These are phyloP conservation scores for Penicillium steckii DNA, from an alignment of 495 filamentous ascomycete genomes.

Conservation along the genomic window DNA sequence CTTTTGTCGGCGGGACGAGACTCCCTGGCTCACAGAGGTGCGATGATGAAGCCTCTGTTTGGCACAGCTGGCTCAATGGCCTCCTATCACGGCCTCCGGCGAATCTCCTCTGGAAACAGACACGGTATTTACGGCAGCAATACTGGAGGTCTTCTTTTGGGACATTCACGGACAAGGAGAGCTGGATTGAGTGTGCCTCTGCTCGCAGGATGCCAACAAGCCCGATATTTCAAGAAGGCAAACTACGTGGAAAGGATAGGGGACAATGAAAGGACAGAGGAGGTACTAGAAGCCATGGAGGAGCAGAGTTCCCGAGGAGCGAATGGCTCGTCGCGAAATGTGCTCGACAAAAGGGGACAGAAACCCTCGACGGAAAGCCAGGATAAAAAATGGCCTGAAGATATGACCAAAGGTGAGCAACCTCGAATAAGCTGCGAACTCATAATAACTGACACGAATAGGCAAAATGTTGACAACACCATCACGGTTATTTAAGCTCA, in stretches of 20 bases:
- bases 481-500: slow-evolving; percentile 82
- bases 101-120: background rate
- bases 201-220: slow-evolving; percentile 4
- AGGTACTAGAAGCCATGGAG: slow-evolving; percentile 19
- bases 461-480: slow-evolving; percentile 91
- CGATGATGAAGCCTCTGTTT: background rate
- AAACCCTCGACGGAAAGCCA: slow-evolving; percentile 43
- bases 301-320: slow-evolving; percentile 10
- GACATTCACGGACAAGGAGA: background rate
- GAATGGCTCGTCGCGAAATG: slow-evolving; percentile 4
- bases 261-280: slow-evolving; percentile 21
- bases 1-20: slow-evolving; percentile 5
- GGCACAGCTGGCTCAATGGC: slow-evolving; percentile 1
- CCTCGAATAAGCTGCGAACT: background rate
- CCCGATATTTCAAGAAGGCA: slow-evolving; percentile 17
- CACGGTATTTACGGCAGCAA: background rate
- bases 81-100: background rate
- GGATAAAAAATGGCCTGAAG: slow-evolving; percentile 43
- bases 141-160: background rate
- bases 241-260: slow-evolving; percentile 18
- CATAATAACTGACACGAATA: slow-evolving; percentile 28
- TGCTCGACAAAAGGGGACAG: slow-evolving; percentile 8
- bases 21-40: background rate
- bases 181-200: background rate
- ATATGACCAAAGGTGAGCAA: slow-evolving; percentile 62